These are phyloP conservation scores for Boletus speciosus DNA, from an alignment of 768 basidiomycete genomes.

Conservation along the genomic window DNA sequence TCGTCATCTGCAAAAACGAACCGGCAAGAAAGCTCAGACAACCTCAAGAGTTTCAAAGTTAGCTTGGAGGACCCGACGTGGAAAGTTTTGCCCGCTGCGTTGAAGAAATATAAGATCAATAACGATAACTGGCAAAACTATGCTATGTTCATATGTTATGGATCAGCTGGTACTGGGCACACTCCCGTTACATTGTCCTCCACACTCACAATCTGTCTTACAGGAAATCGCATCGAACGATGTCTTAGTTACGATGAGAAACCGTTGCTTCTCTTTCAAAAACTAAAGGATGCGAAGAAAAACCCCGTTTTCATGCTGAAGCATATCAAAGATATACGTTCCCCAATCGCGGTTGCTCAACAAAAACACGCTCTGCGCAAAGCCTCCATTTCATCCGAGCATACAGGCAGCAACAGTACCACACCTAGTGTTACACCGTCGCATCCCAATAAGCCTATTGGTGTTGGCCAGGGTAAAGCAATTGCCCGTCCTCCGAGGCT, in stretches of 20 bases:
- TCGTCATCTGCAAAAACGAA: conserved; percentile 35
- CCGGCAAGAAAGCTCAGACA: conserved; percentile 66
- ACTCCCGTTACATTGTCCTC: neutral
- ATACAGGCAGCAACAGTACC: conserved; percentile 12
- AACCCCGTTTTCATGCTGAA: conserved; percentile 99
- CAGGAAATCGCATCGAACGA: conserved; percentile 80
- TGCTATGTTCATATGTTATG: conserved; percentile 99
- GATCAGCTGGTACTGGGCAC: conserved; percentile 64
- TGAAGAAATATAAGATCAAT: conserved; percentile 99
- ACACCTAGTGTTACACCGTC: conserved; percentile 20
- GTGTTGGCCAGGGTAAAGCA: conserved; percentile 30
- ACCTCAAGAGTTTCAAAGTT: conserved; percentile 94
- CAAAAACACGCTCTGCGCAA: conserved; percentile 92
- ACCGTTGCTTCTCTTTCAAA: conserved; percentile 93
- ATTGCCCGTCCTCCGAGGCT: conserved; percentile 62
- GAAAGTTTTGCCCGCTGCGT: conserved; percentile 95
- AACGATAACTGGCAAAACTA: conserved; percentile 99
- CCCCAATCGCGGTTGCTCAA: conserved; percentile 94
- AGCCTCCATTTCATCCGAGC: conserved; percentile 46
- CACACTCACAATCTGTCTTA: neutral
- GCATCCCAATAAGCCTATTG: conserved; percentile 22
- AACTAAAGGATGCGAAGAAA: conserved; percentile 94
- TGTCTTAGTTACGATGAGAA: conserved; percentile 98
- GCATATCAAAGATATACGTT: conserved; percentile 90
- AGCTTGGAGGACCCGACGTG: conserved; percentile 97